Evolutionary conservation across 148 eudicot genomes (phyloP).

Genomic region (Vaccinium corymbosum): DNA sequence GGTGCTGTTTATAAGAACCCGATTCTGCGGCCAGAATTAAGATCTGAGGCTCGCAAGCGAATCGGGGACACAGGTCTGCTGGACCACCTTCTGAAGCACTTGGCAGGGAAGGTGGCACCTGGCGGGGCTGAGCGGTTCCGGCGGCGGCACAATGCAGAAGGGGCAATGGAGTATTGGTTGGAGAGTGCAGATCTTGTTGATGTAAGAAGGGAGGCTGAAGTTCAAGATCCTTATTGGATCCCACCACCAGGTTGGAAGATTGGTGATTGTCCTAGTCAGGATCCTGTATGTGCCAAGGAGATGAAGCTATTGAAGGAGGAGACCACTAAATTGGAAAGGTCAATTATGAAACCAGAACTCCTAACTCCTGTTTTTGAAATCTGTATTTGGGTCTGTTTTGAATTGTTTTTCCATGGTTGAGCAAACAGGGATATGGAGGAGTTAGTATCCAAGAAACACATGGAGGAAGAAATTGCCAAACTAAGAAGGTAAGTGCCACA

Average conservation of each 20-base stretch:
- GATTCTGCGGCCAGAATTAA: slow-evolving; percentile 63
- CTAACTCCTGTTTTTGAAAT: not conserved
- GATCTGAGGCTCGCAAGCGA: slow-evolving; percentile 71
- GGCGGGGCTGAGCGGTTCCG: slow-evolving; percentile 78
- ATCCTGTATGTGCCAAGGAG: slow-evolving; percentile 43
- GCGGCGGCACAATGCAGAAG: slow-evolving; percentile 80
- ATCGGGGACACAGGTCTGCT: slow-evolving; percentile 91
- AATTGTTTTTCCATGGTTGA: not conserved
- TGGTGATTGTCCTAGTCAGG: slow-evolving; percentile 59
- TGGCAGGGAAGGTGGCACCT: slow-evolving; percentile 86
- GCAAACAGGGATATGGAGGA: not conserved
- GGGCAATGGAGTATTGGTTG: slow-evolving; percentile 94
- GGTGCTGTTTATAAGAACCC: slow-evolving; percentile 62
- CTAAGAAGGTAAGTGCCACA: not conserved
- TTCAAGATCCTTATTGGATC: slow-evolving; percentile 72
- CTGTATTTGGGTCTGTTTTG: not conserved
- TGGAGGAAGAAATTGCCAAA: not conserved
- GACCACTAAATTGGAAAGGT: not conserved
- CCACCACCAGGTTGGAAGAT: slow-evolving; percentile 91
- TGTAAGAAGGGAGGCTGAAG: slow-evolving; percentile 57
- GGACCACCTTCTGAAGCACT: slow-evolving; percentile 90
- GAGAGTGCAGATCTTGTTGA: slow-evolving; percentile 76
- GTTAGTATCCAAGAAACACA: not conserved
- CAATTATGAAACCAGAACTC: not conserved
- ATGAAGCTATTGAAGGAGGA: slow-evolving; percentile 8